Evolutionary conservation across 768 basidiomycete species (phyloP), one percentile per base, ranked within the genome.

Genomic region (Clavaria fumosa): DNA sequence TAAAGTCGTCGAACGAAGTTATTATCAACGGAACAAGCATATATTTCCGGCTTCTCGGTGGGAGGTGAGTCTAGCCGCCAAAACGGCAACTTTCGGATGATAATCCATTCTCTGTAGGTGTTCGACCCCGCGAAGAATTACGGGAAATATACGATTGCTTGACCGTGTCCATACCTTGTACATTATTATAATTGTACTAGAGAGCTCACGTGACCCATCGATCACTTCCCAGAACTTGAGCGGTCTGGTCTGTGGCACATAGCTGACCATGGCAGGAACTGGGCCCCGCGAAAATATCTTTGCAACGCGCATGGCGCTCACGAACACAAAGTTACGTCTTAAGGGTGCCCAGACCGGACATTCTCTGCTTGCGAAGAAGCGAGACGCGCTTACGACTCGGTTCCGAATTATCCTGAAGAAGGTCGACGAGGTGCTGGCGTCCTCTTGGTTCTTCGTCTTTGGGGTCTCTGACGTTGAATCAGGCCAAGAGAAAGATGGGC

Each of bases 401-500:
- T 99, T 99, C 65, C 70, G 95, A 41, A 75, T 83, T 20, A 99
- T 99, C 54, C 63, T 97, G 43, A 75, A 67, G 56, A 96, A 95
- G 60, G 93, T 99, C n/a, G 91, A 96, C 52, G 95, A 99, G 67
- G 91, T 90, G 47, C 45, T n/a, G n/a, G 61, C 43, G 15, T 34
- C 12, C 9, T 27, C 5, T 18, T 34, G 32, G 32, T 35, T 32
- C 38, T 45, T 27, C 47, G 38, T 41, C 53, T 32, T 56, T 47
- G 41, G 45, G 38, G 46, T 42, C 36, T 55, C 47, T 39, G 4
- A 43, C 43, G 45, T 14, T 11, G 14, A 19, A 14, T 41, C 28
- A 97, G 91, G 93, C 95, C 7, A 99, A 99, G 58, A 75, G 90
- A 42, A 91, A 96, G 63, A 99, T 97, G 95, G 95, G 95, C 21